Base-by-base conservation (phyloP, 2,329 filamentous ascomycete genomes). In the Penicillium capsulatum region DNA sequence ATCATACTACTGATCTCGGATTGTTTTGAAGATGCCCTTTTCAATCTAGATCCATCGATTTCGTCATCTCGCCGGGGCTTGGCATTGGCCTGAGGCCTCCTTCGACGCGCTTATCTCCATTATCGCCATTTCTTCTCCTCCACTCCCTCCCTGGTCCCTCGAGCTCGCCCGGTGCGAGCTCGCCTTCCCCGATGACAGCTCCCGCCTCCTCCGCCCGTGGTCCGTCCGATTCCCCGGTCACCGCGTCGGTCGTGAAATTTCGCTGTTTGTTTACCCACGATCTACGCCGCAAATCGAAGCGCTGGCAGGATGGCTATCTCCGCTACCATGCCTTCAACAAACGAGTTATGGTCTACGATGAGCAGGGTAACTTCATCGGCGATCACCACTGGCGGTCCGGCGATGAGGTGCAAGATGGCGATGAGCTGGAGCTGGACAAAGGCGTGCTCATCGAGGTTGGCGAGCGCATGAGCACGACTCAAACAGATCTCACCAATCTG, bases 311-410 rank as follows among this genome's bases (percentile, higher is more conserved):
- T 81, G 90, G 91, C 24, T 81, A 81, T 36, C 77, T 96, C 45
- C 85, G 84, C 49, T 94, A 84, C 50, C 90, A 96, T 59, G 84
- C 85, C 1, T 95, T 94, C 76, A 96, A 96, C 69, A 86, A 82
- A 59, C 81, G 87, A 3, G 72, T 92, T 44, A 94, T 96, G 86
- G 86, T 94, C 5, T 91, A 92, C 55, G 89, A 95, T 61, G 81
- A 86, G 32, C 72, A 78, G 2, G 80, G 85, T 0, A 87, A 90
- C 60, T 87, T 83, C 50, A 76, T 96, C 17, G 90, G 89, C 3
- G 90, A 95, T 61, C 79, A 81, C 20, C 87, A 95, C 65, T 92
- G 86, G 82, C 80, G 80, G 30, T 75, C 81, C 31, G 75, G 77
- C 36, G 76, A 75, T 26, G 75, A 77, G n/a, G 69, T 95, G 15